Percentiles rank a stretch among this genome's conserved stretches.
Evolutionary conservation across 2,329 filamentous ascomycete species (phyloP).

Genomic region (Colletotrichum sp.): DNA sequence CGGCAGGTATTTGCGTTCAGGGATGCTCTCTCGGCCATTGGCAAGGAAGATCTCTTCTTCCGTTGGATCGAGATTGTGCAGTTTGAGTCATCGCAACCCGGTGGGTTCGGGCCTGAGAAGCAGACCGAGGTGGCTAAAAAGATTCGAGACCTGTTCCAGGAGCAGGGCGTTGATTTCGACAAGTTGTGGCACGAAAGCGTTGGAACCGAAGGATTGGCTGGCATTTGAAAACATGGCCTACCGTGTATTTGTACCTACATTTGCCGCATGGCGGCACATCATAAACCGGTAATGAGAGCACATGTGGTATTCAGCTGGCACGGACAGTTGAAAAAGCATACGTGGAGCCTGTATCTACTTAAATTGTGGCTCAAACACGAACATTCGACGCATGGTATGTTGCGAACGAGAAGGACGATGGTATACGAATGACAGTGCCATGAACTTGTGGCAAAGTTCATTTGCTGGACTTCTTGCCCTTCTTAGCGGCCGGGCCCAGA

Average conservation of each 20-base stretch:
- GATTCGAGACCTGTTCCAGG: slow-evolving; percentile 77
- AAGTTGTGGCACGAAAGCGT: slow-evolving; percentile 74
- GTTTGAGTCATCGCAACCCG: slow-evolving; percentile 80
- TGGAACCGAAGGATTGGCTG: slow-evolving; percentile 39
- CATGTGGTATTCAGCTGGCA: neutral
- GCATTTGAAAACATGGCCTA: slow-evolving; percentile 10
- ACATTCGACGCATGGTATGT: neutral
- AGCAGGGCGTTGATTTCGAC: slow-evolving; percentile 82
- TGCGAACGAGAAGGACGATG: slow-evolving; percentile 2
- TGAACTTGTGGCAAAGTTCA: neutral
- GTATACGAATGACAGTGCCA: neutral
- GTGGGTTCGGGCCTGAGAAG: slow-evolving; percentile 77
- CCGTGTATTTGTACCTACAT: neutral
- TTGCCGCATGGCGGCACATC: neutral
- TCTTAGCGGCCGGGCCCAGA: slow-evolving; percentile 46
- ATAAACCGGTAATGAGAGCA: neutral
- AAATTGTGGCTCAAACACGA: neutral
- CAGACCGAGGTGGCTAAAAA: slow-evolving; percentile 76
- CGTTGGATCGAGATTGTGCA: slow-evolving; percentile 93
- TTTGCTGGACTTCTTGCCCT: slow-evolving; percentile 46
- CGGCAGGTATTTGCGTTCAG: slow-evolving; percentile 83
- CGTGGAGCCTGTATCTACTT: neutral
- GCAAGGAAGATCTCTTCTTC: slow-evolving; percentile 90
- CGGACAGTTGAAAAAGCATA: neutral
- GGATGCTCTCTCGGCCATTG: slow-evolving; percentile 74